These are phyloP conservation scores for Eimeria falciformis DNA, from an alignment of 169 alveolate species.

Conservation along the genomic window DNA sequence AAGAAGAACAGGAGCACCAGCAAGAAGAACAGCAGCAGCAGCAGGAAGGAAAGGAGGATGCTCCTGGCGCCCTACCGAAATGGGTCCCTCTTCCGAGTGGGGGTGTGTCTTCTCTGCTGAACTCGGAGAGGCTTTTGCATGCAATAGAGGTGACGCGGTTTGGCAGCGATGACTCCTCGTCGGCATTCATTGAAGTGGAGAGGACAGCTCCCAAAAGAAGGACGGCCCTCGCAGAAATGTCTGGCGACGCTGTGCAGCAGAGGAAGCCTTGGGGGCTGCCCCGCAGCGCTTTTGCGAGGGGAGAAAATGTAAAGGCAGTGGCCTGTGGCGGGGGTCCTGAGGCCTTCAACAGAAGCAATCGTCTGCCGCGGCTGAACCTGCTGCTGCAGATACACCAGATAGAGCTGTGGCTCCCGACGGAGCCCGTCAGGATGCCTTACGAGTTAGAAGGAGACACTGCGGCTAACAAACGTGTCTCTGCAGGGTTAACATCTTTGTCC, in stretches of 20 bases:
- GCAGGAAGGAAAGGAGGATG: neutral
- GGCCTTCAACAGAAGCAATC: neutral
- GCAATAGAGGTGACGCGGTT: conserved; percentile 19
- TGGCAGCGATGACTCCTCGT: neutral
- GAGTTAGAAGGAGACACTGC: neutral
- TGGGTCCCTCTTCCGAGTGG: conserved; percentile 13
- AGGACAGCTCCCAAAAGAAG: neutral
- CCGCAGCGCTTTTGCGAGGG: neutral
- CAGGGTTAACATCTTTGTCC: neutral
- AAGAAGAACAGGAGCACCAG: conserved; percentile 13
- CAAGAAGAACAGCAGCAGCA: conserved; percentile 52
- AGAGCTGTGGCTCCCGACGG: conserved; percentile 74
- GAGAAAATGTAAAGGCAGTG: conserved; percentile 17
- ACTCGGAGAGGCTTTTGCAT: neutral
- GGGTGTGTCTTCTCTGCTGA: neutral
- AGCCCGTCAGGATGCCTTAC: conserved; percentile 73
- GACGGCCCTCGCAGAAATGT: neutral
- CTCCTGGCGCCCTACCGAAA: neutral
- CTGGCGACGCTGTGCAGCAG: neutral
- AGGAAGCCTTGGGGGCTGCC: conserved; percentile 3
- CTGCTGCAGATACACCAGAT: neutral
- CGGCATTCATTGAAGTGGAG: neutral
- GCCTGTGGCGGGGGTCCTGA: neutral
- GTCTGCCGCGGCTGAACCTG: conserved; percentile 7
- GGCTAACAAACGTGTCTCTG: neutral